These are phyloP conservation scores for Dalbergia cochinchinensis DNA, from an alignment of 306 rosid genomes.

Conservation along the genomic window DNA sequence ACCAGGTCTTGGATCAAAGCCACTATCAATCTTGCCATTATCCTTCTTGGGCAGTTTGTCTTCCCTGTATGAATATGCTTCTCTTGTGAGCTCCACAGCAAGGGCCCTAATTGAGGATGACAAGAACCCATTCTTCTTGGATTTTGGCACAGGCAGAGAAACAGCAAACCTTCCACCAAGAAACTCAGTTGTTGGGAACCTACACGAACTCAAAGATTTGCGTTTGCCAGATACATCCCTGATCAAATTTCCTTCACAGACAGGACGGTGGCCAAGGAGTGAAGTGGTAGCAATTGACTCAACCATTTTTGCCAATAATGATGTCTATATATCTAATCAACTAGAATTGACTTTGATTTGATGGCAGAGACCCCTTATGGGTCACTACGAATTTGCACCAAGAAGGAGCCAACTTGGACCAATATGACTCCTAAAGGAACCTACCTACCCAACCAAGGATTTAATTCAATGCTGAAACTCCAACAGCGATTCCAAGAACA, in stretches of 20 bases:
- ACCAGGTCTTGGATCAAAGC: conserved; percentile 72
- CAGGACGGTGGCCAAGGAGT: conserved; percentile 72
- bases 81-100: conserved; percentile 83
- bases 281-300: conserved; percentile 90
- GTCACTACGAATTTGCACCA: conserved; percentile 33
- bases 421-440: conserved; percentile 30
- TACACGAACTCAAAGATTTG: conserved; percentile 47
- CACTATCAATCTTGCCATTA: conserved; percentile 59
- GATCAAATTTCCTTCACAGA: conserved; percentile 58
- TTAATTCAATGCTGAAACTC: conserved; percentile 31
- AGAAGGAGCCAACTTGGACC: neutral
- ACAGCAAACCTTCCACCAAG: conserved; percentile 62
- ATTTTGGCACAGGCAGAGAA: conserved; percentile 55
- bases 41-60: conserved; percentile 71
- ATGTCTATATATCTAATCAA: conserved; percentile 40
- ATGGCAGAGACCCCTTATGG: conserved; percentile 42
- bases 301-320: conserved; percentile 56
- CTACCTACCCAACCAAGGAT: conserved; percentile 23
- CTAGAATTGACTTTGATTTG: conserved; percentile 17
- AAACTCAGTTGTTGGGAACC: conserved; percentile 55
- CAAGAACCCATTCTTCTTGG: conserved; percentile 44
- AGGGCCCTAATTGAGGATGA: conserved; percentile 65
- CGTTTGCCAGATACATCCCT: conserved; percentile 63
- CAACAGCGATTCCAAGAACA: conserved; percentile 35
- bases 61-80: conserved; percentile 74